Evolutionary conservation across 768 basidiomycete species (phyloP).

Genomic region (Psilocybe azurescens): DNA sequence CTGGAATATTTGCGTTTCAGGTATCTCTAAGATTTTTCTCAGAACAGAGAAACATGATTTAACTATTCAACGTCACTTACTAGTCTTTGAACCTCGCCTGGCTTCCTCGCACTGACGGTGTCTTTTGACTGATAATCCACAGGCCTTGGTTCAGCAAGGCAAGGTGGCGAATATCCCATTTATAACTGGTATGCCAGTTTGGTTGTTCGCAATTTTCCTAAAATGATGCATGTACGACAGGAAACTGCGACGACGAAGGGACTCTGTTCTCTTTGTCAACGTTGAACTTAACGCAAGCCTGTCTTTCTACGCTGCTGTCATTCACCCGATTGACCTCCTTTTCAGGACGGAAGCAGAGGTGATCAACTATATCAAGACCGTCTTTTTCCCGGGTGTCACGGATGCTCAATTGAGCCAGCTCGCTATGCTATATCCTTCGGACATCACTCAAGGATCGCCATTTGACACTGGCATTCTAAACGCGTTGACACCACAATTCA

Average conservation of each 20-base stretch:
- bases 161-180: conserved; percentile 55
- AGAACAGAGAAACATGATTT: neutral
- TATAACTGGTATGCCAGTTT: conserved; percentile 41
- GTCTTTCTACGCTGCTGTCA: neutral
- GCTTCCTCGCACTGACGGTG: conserved; percentile 55
- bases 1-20: conserved; percentile 45
- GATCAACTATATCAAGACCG: conserved; percentile 25
- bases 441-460: conserved; percentile 53
- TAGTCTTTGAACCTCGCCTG: conserved; percentile 53
- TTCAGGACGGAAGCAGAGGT: conserved; percentile 29
- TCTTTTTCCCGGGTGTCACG: conserved; percentile 38
- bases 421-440: conserved; percentile 41
- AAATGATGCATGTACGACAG: conserved; percentile 24
- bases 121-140: conserved; percentile 52
- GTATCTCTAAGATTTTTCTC: conserved; percentile 20
- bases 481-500: conserved; percentile 47
- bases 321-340: conserved; percentile 11
- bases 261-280: conserved; percentile 34
- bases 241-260: conserved; percentile 68
- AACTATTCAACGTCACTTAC: neutral
- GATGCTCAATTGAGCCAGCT: conserved; percentile 34
- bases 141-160: conserved; percentile 45
- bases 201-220: neutral
- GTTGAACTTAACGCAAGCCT: conserved; percentile 20
- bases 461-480: conserved; percentile 53